phyloP scores from a whole-genome alignment of 2,329 filamentous ascomycete species.

The Aurifilum marmelostoma region DNA sequence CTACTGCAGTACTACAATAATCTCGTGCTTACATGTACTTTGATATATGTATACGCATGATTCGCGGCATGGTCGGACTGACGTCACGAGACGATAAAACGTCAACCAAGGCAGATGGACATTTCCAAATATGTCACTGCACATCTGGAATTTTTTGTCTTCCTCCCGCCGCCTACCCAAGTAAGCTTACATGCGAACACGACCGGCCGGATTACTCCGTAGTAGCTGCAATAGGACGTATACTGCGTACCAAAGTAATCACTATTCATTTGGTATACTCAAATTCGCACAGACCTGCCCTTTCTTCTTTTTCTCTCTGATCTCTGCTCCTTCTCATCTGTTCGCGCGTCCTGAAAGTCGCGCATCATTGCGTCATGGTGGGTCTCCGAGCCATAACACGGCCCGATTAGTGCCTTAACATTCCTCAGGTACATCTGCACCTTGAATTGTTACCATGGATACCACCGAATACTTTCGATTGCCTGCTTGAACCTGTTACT shows the following conservation, averaged over 20 bases:
- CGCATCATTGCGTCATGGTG: constrained; percentile 23
- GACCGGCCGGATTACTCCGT: not conserved
- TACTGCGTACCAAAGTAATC: not conserved
- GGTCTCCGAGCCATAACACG: not conserved
- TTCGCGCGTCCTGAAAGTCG: not conserved
- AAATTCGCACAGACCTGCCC: not conserved
- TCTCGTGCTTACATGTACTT: not conserved
- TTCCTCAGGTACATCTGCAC: not conserved
- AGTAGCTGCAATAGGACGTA: not conserved
- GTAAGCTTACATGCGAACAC: not conserved
- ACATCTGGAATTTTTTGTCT: not conserved
- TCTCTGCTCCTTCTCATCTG: not conserved
- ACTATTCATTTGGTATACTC: not conserved
- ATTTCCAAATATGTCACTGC: not conserved
- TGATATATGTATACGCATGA: not conserved
- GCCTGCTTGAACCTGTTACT: not conserved
- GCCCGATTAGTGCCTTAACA: constrained; percentile 16
- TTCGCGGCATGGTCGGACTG: not conserved
- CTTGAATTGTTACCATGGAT: constrained; percentile 1
- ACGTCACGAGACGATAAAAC: not conserved
- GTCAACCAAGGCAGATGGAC: not conserved
- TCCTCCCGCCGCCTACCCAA: not conserved
- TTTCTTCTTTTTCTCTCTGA: not conserved
- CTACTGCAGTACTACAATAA: not conserved
- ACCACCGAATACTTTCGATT: not conserved